Conservation (phyloP, 371 early-diverging fungal genomes). For the Mortierella sp. region DNA sequence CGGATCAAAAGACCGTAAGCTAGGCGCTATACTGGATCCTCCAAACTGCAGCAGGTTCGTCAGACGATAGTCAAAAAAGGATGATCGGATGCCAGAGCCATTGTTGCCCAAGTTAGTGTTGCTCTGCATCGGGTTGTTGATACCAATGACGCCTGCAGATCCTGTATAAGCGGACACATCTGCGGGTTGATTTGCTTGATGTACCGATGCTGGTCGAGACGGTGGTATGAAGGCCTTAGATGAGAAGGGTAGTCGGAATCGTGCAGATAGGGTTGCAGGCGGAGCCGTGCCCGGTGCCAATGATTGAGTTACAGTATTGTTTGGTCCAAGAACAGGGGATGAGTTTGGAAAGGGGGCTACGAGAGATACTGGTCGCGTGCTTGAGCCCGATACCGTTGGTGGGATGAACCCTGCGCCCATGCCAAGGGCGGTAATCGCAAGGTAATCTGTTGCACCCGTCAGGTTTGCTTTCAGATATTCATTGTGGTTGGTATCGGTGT, state of each 20-base stretch:
- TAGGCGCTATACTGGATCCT: conserved; percentile 43
- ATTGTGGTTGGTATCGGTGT: conserved; percentile 7
- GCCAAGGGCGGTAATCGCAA: conserved; percentile 25
- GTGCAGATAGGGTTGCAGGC: conserved; percentile 31
- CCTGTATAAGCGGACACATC: conserved; percentile 17
- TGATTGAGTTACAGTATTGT: conserved; percentile 2
- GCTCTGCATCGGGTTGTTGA: conserved; percentile 51
- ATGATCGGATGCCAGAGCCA: conserved; percentile 37
- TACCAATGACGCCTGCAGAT: conserved; percentile 26
- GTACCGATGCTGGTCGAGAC: conserved; percentile 43
- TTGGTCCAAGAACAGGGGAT: conserved; percentile 23
- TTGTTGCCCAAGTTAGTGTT: conserved; percentile 18
- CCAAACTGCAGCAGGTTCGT: conserved; percentile 38
- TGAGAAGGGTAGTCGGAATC: conserved; percentile 51
- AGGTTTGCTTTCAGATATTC: conserved; percentile 22
- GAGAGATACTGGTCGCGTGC: conserved; percentile 36
- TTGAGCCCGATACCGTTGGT: conserved; percentile 26
- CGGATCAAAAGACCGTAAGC: conserved; percentile 48
- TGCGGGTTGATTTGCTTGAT: conserved; percentile 20
- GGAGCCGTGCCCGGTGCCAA: conserved; percentile 4
- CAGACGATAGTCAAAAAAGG: conserved; percentile 49
- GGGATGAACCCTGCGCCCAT: conserved; percentile 42
- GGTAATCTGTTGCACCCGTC: conserved; percentile 26
- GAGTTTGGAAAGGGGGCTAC: conserved; percentile 10
- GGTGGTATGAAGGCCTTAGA: conserved; percentile 46